These are phyloP conservation scores for Aspergillus sp. DNA, from an alignment of 2,329 filamentous ascomycete species.

Conservation along the genomic window DNA sequence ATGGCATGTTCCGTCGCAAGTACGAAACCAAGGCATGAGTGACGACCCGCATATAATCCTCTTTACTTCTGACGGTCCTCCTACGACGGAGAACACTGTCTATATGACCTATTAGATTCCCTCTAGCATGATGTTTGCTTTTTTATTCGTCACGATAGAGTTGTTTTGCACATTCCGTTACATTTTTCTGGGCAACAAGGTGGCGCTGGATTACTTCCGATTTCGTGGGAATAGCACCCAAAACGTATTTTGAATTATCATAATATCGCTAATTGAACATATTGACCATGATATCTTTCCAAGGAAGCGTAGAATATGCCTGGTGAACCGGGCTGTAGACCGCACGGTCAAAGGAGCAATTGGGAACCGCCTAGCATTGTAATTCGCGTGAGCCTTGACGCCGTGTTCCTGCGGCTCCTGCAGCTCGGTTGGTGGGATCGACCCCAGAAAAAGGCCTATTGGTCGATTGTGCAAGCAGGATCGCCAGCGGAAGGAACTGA, in stretches of 20 bases:
- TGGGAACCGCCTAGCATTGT: background rate
- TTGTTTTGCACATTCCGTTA: conserved; percentile 2
- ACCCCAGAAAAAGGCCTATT: background rate
- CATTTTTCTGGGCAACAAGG: conserved; percentile 10
- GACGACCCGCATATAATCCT: conserved; percentile 16
- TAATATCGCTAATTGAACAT: conserved; percentile 18
- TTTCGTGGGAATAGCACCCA: conserved; percentile 9
- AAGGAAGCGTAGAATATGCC: background rate
- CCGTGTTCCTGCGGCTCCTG: background rate
- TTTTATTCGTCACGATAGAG: conserved; percentile 26
- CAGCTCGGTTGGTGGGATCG: background rate
- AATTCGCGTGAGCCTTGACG: background rate
- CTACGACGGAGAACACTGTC: conserved; percentile 27
- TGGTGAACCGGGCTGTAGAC: background rate
- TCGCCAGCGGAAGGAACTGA: background rate
- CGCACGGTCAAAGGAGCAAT: background rate
- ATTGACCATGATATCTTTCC: background rate
- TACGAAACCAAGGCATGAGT: conserved; percentile 72
- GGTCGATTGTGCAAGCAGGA: background rate
- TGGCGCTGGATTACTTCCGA: conserved; percentile 19
- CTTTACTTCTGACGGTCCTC: conserved; percentile 18
- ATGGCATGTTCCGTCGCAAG: conserved; percentile 82
- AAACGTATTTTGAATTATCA: conserved; percentile 11
- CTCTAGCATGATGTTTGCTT: conserved; percentile 28
- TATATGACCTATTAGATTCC: conserved; percentile 38